Base-by-base conservation (phyloP, 805 yeast genomes). In the Lipomyces sp. region DNA sequence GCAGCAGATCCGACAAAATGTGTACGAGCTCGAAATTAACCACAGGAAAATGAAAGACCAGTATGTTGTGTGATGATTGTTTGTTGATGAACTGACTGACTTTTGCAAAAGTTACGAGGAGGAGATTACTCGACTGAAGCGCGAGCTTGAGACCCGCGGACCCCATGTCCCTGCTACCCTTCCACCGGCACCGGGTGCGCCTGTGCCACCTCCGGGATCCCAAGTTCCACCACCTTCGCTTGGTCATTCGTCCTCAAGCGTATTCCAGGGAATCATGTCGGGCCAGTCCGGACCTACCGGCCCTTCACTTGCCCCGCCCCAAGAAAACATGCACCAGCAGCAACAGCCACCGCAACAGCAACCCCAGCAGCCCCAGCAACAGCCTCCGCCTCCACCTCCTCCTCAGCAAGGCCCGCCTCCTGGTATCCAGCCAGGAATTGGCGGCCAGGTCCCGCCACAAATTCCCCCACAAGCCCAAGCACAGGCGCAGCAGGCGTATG, bases 1-100 rank as follows among this genome's bases (percentile, higher is more conserved):
- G 85, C 93, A 92, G 76, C 96, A 90, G 77, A 92, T 94, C 65
- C 86, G 97, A 75, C 96, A 92, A 75, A 91, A 97, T 10, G 97
- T 94, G 35, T 92, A 88, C 76, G 98, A 95, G 77, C 84, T 94
- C 74, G 98, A 94, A 78, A 85, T 89, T 84, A 94, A 97, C 51
- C 98, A 94, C 81, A 85, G 97, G 73, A 90, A 91, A 76, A 90
- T 95, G 85, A 93, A 94, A 80, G 98, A 94, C 75, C 92, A 93
- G 57, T 71, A 66, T 24, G 70, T 58, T 4, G 48, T 15, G n/a
- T n/a, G n/a, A n/a, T n/a, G n/a, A n/a, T n/a, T n/a, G n/a, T n/a
- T n/a, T n/a, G n/a, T n/a, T n/a, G n/a, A n/a, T n/a, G n/a, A n/a
- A n/a, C n/a, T n/a, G n/a, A 51, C 66, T 63, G 13, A 61, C 58